Percentiles rank a stretch among this genome's conserved stretches.
phyloP scores from a whole-genome alignment of 2,329 filamentous ascomycete species.

The Apiospora koreana region DNA sequence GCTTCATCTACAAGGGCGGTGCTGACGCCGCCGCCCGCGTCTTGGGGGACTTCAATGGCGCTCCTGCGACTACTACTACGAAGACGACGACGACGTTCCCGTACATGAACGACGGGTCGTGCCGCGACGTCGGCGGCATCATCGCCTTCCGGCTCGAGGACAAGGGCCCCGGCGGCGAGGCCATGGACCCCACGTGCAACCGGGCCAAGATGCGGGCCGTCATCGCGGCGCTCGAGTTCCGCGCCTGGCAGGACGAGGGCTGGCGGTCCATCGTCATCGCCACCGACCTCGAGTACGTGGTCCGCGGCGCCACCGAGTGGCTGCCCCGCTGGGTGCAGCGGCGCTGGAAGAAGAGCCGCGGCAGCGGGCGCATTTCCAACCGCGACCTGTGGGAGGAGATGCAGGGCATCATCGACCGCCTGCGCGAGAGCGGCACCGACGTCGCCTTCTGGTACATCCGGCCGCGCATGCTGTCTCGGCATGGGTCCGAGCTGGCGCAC shows the following conservation, averaged over 20 bases:
- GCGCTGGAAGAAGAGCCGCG: conserved; percentile 41
- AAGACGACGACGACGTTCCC: conserved; percentile 1
- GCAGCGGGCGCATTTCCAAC: conserved; percentile 44
- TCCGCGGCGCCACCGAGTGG: conserved; percentile 45
- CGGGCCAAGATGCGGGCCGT: conserved; percentile 57
- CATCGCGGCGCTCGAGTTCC: conserved; percentile 48
- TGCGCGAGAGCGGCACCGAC: conserved; percentile 24
- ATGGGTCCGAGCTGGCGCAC: conserved; percentile 21
- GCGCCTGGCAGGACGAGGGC: conserved; percentile 44
- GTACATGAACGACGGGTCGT: conserved; percentile 8
- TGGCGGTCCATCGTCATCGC: conserved; percentile 48
- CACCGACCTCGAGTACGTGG: conserved; percentile 54
- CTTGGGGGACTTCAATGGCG: neutral
- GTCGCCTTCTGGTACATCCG: conserved; percentile 31
- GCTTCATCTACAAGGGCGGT: conserved; percentile 32
- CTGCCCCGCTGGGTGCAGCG: conserved; percentile 43
- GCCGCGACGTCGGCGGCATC: conserved; percentile 18
- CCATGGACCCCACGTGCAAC: conserved; percentile 46
- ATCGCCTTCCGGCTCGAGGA: conserved; percentile 41
- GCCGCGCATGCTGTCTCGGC: conserved; percentile 15
- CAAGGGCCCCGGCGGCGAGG: conserved; percentile 41
- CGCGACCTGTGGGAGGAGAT: conserved; percentile 53
- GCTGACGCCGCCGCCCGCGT: neutral
- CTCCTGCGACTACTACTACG: neutral
- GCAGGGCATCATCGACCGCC: conserved; percentile 39